phyloP scores from a whole-genome alignment of 2,329 filamentous ascomycete species.

The Penicillium psychrosexuale region DNA sequence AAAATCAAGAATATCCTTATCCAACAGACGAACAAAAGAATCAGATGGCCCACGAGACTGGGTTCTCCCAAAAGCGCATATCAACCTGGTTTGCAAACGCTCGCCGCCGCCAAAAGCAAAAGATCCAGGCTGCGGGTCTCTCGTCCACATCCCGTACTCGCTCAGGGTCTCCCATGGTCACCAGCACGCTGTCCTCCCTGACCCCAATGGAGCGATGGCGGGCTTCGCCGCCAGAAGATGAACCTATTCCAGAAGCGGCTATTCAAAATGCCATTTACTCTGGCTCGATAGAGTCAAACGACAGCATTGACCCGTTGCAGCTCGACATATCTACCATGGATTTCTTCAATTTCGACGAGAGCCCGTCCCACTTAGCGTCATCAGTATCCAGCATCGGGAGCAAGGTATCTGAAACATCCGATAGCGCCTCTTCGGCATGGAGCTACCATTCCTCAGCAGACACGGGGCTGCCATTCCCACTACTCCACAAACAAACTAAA shows the following conservation, averaged over 20 bases:
- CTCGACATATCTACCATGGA: constrained; percentile 16
- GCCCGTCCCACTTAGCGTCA: constrained; percentile 29
- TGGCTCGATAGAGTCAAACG: background rate
- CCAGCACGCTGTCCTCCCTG: constrained; percentile 35
- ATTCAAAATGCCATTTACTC: constrained; percentile 40
- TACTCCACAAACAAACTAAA: constrained; percentile 13
- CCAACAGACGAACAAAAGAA: constrained; percentile 49
- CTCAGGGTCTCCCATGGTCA: constrained; percentile 47
- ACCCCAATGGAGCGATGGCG: constrained; percentile 50
- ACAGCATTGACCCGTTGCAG: constrained; percentile 11
- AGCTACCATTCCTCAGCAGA: constrained; percentile 31
- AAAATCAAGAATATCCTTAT: constrained; percentile 49
- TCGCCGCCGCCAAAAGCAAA: constrained; percentile 47
- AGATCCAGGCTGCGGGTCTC: constrained; percentile 14
- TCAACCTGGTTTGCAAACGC: constrained; percentile 54
- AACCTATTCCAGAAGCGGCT: constrained; percentile 40
- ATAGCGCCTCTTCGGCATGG: constrained; percentile 34
- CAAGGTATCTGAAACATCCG: constrained; percentile 29
- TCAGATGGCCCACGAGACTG: constrained; percentile 42
- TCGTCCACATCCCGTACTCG: constrained; percentile 29
- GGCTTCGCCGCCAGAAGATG: constrained; percentile 47
- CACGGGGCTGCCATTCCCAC: constrained; percentile 19
- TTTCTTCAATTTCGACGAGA: constrained; percentile 29
- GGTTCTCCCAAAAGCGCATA: constrained; percentile 47
- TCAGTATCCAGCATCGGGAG: constrained; percentile 33